These are phyloP conservation scores for Dianthus caryophyllus DNA, from an alignment of 148 eudicot species.

Conservation along the genomic window DNA sequence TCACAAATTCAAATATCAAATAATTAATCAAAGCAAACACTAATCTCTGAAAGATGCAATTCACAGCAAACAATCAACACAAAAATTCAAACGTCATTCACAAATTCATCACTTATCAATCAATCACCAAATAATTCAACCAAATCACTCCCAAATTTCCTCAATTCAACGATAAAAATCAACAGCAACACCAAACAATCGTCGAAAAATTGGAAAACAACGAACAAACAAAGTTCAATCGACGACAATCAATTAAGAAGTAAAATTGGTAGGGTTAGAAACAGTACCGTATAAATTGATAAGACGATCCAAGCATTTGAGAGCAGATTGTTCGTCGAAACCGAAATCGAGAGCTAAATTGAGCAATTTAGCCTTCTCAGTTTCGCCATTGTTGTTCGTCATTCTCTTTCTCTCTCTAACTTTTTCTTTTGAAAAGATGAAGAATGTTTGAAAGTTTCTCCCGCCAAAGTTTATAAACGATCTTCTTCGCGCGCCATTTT, in stretches of 20 bases:
- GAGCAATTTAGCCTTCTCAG: conserved; percentile 56
- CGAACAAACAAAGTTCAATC: too few species aligned
- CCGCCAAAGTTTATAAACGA: not conserved
- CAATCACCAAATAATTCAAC: not conserved
- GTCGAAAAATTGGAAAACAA: too few species aligned
- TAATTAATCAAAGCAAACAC: not conserved
- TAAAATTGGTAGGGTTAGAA: conserved; percentile 14
- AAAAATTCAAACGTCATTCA: too few species aligned
- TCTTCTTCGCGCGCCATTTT: too few species aligned
- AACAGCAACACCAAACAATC: not conserved
- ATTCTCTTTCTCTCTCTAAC: conserved; percentile 8
- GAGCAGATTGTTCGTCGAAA: conserved; percentile 68
- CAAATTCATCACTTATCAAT: not conserved
- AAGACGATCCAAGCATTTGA: conserved; percentile 64
- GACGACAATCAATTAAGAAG: too few species aligned
- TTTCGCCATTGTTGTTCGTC: conserved; percentile 26
- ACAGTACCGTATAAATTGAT: conserved; percentile 65
- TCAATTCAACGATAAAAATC: not conserved
- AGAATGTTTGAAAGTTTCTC: not conserved
- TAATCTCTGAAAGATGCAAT: not conserved
- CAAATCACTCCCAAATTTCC: not conserved
- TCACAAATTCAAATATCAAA: too few species aligned
- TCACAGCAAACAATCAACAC: not conserved
- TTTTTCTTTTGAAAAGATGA: too few species aligned
- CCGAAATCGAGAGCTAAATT: conserved; percentile 83